These are phyloP conservation scores for Diaporthe velutina DNA, from an alignment of 2,329 filamentous ascomycete genomes.

Conservation along the genomic window DNA sequence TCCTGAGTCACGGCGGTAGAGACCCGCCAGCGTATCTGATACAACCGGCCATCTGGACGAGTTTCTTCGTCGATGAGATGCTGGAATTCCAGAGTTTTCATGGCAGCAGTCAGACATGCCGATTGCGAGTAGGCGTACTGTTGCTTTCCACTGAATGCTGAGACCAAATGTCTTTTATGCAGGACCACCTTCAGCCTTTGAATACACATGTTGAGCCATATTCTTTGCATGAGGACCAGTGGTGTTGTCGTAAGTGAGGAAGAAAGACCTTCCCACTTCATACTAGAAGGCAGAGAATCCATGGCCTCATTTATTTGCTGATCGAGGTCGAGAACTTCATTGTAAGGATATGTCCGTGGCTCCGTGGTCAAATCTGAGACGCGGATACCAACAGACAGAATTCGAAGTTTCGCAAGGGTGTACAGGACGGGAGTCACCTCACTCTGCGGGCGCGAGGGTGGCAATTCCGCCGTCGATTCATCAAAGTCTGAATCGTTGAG, in stretches of 20 bases:
- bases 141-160: conserved; percentile 44
- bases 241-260: conserved; percentile 60
- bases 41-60: conserved; percentile 56
- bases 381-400: conserved; percentile 39
- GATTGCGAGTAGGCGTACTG: conserved; percentile 57
- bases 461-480: conserved; percentile 50
- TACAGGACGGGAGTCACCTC: conserved; percentile 47
- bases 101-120: conserved; percentile 61
- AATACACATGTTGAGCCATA: conserved; percentile 64
- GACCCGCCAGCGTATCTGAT: conserved; percentile 59
- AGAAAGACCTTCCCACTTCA: conserved; percentile 42
- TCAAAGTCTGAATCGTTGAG: conserved; percentile 58
- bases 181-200: conserved; percentile 64
- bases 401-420: conserved; percentile 43
- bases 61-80: conserved; percentile 62
- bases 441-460: conserved; percentile 50
- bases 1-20: conserved; percentile 58
- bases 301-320: conserved; percentile 38
- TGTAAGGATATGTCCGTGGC: conserved; percentile 41
- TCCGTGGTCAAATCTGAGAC: conserved; percentile 42
- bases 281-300: conserved; percentile 38
- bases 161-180: conserved; percentile 65
- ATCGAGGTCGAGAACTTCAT: conserved; percentile 44
- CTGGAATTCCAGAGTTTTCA: conserved; percentile 62
- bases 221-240: conserved; percentile 63